Percentiles rank a stretch among this genome's conserved stretches.
phyloP scores from a whole-genome alignment of 345 rosid genomes.

The Salix exigua region DNA sequence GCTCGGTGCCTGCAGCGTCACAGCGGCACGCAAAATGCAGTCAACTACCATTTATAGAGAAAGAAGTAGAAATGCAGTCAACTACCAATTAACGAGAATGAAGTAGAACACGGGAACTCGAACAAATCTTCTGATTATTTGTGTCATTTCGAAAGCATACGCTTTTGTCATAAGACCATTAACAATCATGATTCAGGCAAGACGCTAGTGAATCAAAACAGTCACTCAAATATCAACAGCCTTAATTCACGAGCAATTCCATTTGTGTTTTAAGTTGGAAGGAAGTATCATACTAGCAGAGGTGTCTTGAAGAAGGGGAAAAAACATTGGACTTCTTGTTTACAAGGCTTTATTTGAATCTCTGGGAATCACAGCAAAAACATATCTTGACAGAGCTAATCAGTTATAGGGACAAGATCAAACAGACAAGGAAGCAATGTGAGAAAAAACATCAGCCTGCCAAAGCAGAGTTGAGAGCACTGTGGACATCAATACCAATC shows the following conservation, averaged over 20 bases:
- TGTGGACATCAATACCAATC: slow-evolving; percentile 73
- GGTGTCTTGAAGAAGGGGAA: background rate
- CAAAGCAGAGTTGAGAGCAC: slow-evolving; percentile 65
- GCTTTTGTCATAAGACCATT: no score
- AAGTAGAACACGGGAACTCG: no score
- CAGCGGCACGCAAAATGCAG: background rate
- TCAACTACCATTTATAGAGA: no score
- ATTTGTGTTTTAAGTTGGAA: background rate
- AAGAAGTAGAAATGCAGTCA: no score
- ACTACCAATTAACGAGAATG: no score
- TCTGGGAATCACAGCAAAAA: slow-evolving; percentile 7
- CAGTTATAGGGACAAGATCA: slow-evolving; percentile 14
- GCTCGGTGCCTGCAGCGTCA: background rate
- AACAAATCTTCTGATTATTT: no score
- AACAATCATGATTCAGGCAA: background rate
- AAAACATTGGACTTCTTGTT: slow-evolving; percentile 4
- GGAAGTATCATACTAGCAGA: background rate
- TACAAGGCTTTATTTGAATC: slow-evolving; percentile 15
- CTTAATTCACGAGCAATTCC: background rate
- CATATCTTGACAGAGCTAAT: slow-evolving; percentile 13
- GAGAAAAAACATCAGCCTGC: slow-evolving; percentile 23
- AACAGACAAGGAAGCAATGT: slow-evolving; percentile 6
- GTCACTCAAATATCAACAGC: background rate
- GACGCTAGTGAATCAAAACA: background rate
- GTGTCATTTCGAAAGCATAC: no score